A percentile compares a stretch with the other conserved stretches of the same genome.
These are phyloP conservation scores for Uncinocarpus reesii DNA, from an alignment of 2,329 filamentous ascomycete species.

Conservation along the genomic window DNA sequence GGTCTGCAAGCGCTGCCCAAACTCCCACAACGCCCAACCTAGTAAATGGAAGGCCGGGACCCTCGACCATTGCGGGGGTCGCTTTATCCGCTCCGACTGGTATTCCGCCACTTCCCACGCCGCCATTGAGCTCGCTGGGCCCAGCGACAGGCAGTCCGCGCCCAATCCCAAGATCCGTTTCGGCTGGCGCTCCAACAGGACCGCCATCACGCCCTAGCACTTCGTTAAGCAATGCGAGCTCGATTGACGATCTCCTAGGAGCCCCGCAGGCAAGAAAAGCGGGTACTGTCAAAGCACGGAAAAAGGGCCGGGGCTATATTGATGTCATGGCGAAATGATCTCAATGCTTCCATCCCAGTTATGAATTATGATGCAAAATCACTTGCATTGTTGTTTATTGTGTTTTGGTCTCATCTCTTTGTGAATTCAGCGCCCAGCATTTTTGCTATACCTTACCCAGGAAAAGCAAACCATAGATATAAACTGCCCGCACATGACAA, in stretches of 20 bases:
- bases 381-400: not conserved
- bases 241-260: slow-evolving; percentile 84
- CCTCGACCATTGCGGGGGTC: slow-evolving; percentile 4
- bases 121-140: slow-evolving; percentile 20
- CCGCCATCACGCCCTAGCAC: slow-evolving; percentile 63
- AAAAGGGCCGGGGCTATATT: slow-evolving; percentile 81
- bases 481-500: not conserved
- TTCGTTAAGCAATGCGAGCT: slow-evolving; percentile 82
- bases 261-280: slow-evolving; percentile 60
- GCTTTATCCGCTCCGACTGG: slow-evolving; percentile 8
- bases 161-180: slow-evolving; percentile 28
- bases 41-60: slow-evolving; percentile 7
- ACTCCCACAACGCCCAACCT: slow-evolving; percentile 38
- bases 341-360: not conserved
- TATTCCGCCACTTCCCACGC: slow-evolving; percentile 16
- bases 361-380: not conserved
- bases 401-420: slow-evolving; percentile 2
- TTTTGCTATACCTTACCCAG: not conserved
- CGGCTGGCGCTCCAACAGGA: slow-evolving; percentile 29
- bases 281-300: slow-evolving; percentile 54
- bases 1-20: slow-evolving; percentile 45
- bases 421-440: not conserved
- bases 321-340: slow-evolving; percentile 77
- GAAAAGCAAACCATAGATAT: not conserved
- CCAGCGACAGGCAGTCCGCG: slow-evolving; percentile 26